Percentiles rank a stretch among this genome's conserved stretches.
Conservation (phyloP, 768 basidiomycete species). For the Tephrocybe sp. region DNA sequence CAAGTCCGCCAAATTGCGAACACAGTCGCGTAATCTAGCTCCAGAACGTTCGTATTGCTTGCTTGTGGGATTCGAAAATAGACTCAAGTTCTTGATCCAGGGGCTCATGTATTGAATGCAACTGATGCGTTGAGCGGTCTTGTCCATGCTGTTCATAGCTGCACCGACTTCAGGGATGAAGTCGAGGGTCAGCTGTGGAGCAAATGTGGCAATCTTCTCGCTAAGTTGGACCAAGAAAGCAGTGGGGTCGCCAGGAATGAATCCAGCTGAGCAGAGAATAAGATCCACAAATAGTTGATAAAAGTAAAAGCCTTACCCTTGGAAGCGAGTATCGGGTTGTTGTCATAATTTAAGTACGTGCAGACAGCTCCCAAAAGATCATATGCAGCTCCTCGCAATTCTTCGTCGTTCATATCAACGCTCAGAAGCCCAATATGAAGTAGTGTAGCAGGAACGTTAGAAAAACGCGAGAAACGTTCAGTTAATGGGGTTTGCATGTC, state of each 20-base stretch:
- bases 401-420: conserved; percentile 69
- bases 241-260: conserved; percentile 63
- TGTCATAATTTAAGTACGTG: conserved; percentile 74
- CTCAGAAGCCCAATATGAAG: conserved; percentile 86
- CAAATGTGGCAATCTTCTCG: conserved; percentile 66
- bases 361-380: conserved; percentile 78
- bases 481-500: conserved; percentile 47
- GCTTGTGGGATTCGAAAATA: conserved; percentile 67
- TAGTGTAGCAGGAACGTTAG: conserved; percentile 81
- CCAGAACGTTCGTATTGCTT: conserved; percentile 70
- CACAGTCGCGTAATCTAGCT: conserved; percentile 73
- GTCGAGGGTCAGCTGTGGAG: conserved; percentile 84
- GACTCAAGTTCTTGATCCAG: conserved; percentile 80
- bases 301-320: conserved; percentile 45
- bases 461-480: conserved; percentile 73
- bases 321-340: conserved; percentile 63
- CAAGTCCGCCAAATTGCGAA: conserved; percentile 75
- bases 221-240: conserved; percentile 66
- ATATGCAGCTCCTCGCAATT: conserved; percentile 76
- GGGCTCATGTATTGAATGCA: conserved; percentile 84
- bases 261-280: conserved; percentile 48
- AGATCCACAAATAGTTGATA: neutral
- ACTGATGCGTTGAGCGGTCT: conserved; percentile 56
- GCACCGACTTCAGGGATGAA: conserved; percentile 83
- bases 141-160: conserved; percentile 54